These are phyloP conservation scores for Violaceomyces palustris DNA, from an alignment of 1,284 basidiomycete species.

Conservation along the genomic window DNA sequence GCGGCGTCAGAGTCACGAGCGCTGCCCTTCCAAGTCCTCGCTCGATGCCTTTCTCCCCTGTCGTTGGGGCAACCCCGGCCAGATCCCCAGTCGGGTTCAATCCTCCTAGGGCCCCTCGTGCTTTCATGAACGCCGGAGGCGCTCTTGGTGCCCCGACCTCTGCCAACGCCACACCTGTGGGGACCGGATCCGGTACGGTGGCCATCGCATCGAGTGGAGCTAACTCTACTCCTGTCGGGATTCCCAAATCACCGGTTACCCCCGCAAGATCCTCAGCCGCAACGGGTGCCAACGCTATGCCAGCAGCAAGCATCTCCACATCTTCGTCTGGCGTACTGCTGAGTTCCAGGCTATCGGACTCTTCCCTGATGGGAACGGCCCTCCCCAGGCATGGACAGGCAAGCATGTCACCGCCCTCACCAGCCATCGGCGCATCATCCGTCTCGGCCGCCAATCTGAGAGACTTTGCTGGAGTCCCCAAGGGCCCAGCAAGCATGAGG, in stretches of 20 bases:
- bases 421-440: constrained; percentile 1
- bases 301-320: not conserved
- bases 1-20: not conserved
- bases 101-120: constrained; percentile 22
- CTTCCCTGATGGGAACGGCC: not conserved
- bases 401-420: constrained; percentile 14
- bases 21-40: not conserved
- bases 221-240: constrained; percentile 11
- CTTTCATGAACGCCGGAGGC: constrained; percentile 18
- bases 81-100: constrained; percentile 14
- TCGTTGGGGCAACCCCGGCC: no score
- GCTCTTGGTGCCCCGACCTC: constrained; percentile 1
- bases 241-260: constrained; percentile 4
- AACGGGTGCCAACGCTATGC: not conserved
- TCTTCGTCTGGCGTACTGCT: not conserved
- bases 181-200: not conserved
- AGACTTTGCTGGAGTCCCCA: constrained; percentile 32
- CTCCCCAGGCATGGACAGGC: no score
- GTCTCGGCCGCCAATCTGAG: constrained; percentile 10
- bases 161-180: not conserved
- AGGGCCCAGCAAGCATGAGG: constrained; percentile 36
- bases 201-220: not conserved
- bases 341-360: not conserved
- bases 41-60: constrained; percentile 10
- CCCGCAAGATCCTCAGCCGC: not conserved